Evolutionary conservation across 345 rosid genomes (phyloP), one percentile per base, ranked within the genome.

Genomic region (Atalantia buxifolia): DNA sequence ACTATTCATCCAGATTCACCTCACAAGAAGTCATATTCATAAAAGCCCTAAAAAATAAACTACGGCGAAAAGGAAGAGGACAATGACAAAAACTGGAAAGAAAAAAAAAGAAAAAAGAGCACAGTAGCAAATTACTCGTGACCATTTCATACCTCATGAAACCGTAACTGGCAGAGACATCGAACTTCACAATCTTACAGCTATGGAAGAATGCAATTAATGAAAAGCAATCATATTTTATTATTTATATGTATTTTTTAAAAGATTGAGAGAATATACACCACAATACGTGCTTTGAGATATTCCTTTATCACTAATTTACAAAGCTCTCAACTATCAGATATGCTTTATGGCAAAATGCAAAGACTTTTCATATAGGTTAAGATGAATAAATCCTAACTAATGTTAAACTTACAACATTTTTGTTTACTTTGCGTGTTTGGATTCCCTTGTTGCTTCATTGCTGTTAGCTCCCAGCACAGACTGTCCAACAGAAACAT

Each of bases 401-500:
- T 48, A 76, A 6, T n/a, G 62, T 65, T 42, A 74, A 74, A 40
- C 56, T 61, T 72, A 53, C 33, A 68, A 31, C 40, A 31, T 65
- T 65, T 65, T 65, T 31, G 24, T 72, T 25, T 69, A 76, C 63
- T 73, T 66, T 48, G 35, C 31, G 53, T 4, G 73, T 69, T 74
- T 72, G 66, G 79, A 62, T 77, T 65, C 30, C 38, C 30, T 48
- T 38, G 42, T 74, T 48, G 66, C 80, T 66, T 79, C 66, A 21
- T 30, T 31, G 4, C 64, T 69, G 48, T 45, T 9, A 81, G 78
- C 77, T 56, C 88, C 88, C 66, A 83, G 81, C 30, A 79, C 72
- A 22, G 88, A 81, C 88, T 76, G 90, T 65, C 53, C 57, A 62
- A 59, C 13, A 74, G 40, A 62, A 33, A 31, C 62, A 59, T 55